Percentiles rank a stretch among this genome's conserved stretches.
Conservation (phyloP, 2,329 filamentous ascomycete species). For the Botrytis galanthina region DNA sequence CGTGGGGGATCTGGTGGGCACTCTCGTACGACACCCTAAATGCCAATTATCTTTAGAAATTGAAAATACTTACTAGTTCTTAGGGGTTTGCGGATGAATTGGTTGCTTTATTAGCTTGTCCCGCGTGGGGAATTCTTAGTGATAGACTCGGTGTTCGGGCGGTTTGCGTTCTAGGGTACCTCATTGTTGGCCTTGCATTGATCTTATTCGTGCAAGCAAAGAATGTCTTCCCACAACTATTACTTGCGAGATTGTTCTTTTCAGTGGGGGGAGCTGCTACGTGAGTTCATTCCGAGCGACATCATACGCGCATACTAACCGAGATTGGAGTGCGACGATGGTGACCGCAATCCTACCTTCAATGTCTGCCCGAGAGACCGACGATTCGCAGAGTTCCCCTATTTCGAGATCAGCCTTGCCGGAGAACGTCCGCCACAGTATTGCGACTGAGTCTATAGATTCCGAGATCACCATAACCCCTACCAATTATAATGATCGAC, state of each 20-base stretch:
- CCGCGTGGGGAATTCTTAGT: conserved; percentile 73
- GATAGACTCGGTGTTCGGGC: conserved; percentile 73
- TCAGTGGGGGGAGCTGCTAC: conserved; percentile 88
- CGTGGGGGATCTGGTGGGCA: conserved; percentile 79
- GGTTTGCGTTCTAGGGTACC: conserved; percentile 75
- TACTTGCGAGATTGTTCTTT: conserved; percentile 82
- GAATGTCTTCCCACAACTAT: conserved; percentile 84
- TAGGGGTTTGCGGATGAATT: conserved; percentile 77
- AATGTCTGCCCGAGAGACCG: conserved; percentile 48
- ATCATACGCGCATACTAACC: conserved; percentile 19
- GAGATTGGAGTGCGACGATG: conserved; percentile 70
- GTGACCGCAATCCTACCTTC: conserved; percentile 90
- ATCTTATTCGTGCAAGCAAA: conserved; percentile 79
- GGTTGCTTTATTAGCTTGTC: conserved; percentile 76
- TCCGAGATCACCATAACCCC: conserved; percentile 76
- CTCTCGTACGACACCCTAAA: conserved; percentile 46
- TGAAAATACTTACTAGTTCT: conserved; percentile 17
- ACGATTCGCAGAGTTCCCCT: conserved; percentile 29
- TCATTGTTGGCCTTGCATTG: conserved; percentile 74
- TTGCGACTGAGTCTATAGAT: conserved; percentile 64
- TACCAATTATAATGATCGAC: conserved; percentile 45
- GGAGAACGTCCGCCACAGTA: conserved; percentile 49
- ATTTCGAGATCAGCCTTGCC: conserved; percentile 23
- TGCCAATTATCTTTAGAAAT: neutral
- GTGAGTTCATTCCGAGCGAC: conserved; percentile 45